A percentile compares a stretch with the other conserved stretches of the same genome.
Conservation (phyloP, 2,329 filamentous ascomycete species). For the Paraconiothyrium sp. region DNA sequence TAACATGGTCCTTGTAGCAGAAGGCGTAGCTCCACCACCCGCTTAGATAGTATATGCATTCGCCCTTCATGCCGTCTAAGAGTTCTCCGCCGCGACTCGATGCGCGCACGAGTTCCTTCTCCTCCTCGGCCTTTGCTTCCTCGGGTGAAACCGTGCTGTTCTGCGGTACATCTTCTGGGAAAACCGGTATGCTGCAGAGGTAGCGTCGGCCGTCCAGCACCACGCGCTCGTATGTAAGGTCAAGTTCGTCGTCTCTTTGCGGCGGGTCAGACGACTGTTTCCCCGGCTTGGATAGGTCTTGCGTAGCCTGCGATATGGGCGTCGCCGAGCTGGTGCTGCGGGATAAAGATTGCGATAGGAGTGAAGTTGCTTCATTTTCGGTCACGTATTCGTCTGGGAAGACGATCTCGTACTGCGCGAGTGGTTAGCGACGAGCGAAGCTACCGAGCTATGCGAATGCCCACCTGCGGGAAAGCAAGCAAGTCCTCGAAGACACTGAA, state of each 20-base stretch:
- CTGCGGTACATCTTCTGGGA: slow-evolving; percentile 63
- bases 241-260: slow-evolving; percentile 32
- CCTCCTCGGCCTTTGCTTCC: slow-evolving; percentile 76
- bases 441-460: slow-evolving; percentile 25
- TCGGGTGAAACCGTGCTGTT: slow-evolving; percentile 74
- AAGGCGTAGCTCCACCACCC: slow-evolving; percentile 98
- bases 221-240: slow-evolving; percentile 75
- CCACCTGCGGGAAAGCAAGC: slow-evolving; percentile 85
- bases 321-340: slow-evolving; percentile 37
- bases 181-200: slow-evolving; percentile 83
- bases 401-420: slow-evolving; percentile 76
- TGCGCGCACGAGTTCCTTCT: slow-evolving; percentile 80
- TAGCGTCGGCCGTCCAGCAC: slow-evolving; percentile 75
- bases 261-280: slow-evolving; percentile 28
- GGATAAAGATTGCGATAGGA: slow-evolving; percentile 56
- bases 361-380: slow-evolving; percentile 72
- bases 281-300: slow-evolving; percentile 46
- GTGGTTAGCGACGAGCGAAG: slow-evolving; percentile 22
- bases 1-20: slow-evolving; percentile 86
- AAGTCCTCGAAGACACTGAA: slow-evolving; percentile 93
- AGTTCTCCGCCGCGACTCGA: slow-evolving; percentile 82
- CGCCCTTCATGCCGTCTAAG: slow-evolving; percentile 77
- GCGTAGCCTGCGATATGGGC: slow-evolving; percentile 46
- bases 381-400: slow-evolving; percentile 78
- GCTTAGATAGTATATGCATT: slow-evolving; percentile 83